A percentile compares a stretch with the other conserved stretches of the same genome.
phyloP scores from a whole-genome alignment of 495 filamentous ascomycete genomes.

The Letharia columbiana region DNA sequence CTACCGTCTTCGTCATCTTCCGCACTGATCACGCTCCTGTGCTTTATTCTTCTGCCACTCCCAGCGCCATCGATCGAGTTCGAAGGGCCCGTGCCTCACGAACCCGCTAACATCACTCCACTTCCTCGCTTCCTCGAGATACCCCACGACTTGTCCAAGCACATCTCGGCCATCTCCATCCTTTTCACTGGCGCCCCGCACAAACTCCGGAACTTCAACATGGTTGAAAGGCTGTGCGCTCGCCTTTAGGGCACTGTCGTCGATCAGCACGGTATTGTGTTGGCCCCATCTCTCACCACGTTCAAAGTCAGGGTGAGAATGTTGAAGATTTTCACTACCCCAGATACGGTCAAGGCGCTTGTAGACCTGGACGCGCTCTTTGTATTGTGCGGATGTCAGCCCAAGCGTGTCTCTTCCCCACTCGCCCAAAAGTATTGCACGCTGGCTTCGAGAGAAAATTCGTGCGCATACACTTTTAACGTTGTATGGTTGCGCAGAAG shows the following conservation, averaged over 20 bases:
- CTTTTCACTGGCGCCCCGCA: conserved; percentile 18
- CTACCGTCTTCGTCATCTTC: not conserved
- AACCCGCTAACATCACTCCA: conserved; percentile 23
- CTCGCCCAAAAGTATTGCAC: conserved; percentile 47
- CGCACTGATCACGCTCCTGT: not conserved
- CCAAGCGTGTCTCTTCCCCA: conserved; percentile 79
- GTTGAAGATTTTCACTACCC: conserved; percentile 45
- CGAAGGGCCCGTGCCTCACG: conserved; percentile 14
- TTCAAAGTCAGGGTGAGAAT: conserved; percentile 37
- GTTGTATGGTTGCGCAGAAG: conserved; percentile 65
- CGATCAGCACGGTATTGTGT: conserved; percentile 80
- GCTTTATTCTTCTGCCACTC: conserved; percentile 2
- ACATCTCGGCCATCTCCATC: conserved; percentile 16
- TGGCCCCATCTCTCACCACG: conserved; percentile 53
- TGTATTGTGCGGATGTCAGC: conserved; percentile 54
- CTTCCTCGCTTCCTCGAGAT: conserved; percentile 20
- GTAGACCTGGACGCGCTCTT: conserved; percentile 71
- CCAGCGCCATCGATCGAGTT: conserved; percentile 16
- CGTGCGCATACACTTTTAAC: conserved; percentile 51
- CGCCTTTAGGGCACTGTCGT: conserved; percentile 75
- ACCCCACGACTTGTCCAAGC: conserved; percentile 21
- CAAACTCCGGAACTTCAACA: conserved; percentile 70
- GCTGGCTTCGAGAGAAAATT: conserved; percentile 42
- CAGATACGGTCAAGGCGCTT: conserved; percentile 72
- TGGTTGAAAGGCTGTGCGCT: conserved; percentile 75